Base-by-base conservation (phyloP, 805 yeast species). In the Geotrichum ghanense region DNA sequence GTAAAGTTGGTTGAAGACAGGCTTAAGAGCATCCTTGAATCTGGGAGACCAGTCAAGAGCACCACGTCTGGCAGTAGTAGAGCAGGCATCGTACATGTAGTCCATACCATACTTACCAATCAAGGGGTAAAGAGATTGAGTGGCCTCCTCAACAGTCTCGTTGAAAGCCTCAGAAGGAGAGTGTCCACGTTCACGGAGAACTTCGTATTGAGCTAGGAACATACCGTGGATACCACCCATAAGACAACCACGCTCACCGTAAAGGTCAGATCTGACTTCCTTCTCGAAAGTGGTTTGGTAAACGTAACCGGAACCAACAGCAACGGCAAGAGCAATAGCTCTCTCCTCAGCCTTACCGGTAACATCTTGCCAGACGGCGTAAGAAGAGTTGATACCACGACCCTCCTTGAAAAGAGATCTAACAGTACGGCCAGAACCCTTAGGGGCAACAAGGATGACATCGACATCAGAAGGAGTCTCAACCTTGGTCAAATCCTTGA, bases 221-320 rank as follows among this genome's bases (percentile, higher is more conserved):
- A 92, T 92, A 81, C 98, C 98, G 79, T 92, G 98, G 78, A 92
- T 90, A 81, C 97, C 97, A 71, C 97, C 98, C 98, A 90, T 92
- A 62, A 92, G 78, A 76, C 97, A 92, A 69, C 98, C 98, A 80
- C 98, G 87, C 81, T 92, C 98, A 76, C 98, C 98, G 78, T 92
- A 92, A 67, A 92, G 78, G 72, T 92, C 98, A 56, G 97, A 89
- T 87, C 84, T 87, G 66, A 92, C 98, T 77, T 92, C 98, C 76
- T 82, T 88, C 78, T 94, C 96, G 66, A 94, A 94, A 58, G 98
- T 92, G 75, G 98, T 92, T 78, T 92, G 87, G 87, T 92, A 92
- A 62, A 92, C 96, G 85, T 92, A 92, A 72, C 98, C 98, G 53
- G 97, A 89, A 72, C 98, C 98, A 66, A 92, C 85, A 69, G 97